A percentile compares a stretch with the other conserved stretches of the same genome.
Conservation (phyloP, 768 basidiomycete species). For the Amyloporia xantha region DNA sequence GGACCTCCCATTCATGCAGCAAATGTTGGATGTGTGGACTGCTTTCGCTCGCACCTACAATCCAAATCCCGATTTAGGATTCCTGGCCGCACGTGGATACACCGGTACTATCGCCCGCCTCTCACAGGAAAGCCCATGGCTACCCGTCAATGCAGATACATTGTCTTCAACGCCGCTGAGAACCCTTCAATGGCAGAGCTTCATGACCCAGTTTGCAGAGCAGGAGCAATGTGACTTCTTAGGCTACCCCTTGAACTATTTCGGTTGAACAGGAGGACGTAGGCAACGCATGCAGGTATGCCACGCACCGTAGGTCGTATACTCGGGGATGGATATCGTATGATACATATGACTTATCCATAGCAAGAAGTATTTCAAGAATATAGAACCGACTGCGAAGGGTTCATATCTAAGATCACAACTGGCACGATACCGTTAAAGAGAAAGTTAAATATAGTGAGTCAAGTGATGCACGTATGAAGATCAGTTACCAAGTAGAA, state of each 20-base stretch:
- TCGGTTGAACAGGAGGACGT: neutral
- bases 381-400: too few species aligned
- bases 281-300: neutral
- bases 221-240: slow-evolving; percentile 33
- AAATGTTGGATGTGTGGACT: slow-evolving; percentile 39
- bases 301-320: neutral
- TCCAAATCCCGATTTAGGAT: slow-evolving; percentile 38
- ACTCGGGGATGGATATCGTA: too few species aligned
- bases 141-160: slow-evolving; percentile 24
- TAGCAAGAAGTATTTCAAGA: too few species aligned
- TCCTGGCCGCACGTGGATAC: slow-evolving; percentile 39
- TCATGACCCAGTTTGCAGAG: slow-evolving; percentile 29
- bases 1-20: slow-evolving; percentile 40
- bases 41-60: slow-evolving; percentile 41
- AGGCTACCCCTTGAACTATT: slow-evolving; percentile 8
- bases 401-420: too few species aligned
- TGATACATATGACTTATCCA: too few species aligned
- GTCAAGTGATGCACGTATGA: too few species aligned
- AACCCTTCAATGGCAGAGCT: slow-evolving; percentile 28
- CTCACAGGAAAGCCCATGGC: slow-evolving; percentile 28
- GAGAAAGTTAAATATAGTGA: too few species aligned
- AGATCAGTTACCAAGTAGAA: too few species aligned
- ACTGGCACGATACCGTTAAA: too few species aligned
- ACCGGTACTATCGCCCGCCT: slow-evolving; percentile 27
- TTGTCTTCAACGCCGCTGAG: slow-evolving; percentile 24